phyloP scores from a whole-genome alignment of 805 yeast species.

The Saccharomyces mikatae region DNA sequence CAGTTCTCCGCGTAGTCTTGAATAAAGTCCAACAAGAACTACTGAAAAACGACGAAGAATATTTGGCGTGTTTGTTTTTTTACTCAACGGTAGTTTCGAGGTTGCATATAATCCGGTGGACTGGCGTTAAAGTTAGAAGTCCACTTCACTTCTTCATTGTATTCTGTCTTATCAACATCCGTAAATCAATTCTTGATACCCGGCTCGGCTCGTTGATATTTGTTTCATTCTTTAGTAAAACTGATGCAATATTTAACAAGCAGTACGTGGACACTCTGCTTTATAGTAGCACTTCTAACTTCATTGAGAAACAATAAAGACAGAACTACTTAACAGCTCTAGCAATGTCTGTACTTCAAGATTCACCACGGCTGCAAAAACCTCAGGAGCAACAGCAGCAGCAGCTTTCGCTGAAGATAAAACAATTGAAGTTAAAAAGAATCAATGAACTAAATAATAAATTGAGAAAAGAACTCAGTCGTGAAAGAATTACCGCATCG shows the following conservation, averaged over 20 bases:
- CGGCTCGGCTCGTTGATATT: background rate
- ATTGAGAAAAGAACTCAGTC: slow-evolving; percentile 41
- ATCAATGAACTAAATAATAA: slow-evolving; percentile 49
- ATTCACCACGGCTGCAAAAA: background rate
- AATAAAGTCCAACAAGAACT: too few relatives aligned
- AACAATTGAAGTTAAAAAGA: slow-evolving; percentile 51
- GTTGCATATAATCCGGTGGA: background rate
- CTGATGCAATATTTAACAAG: background rate
- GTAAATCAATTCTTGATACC: background rate
- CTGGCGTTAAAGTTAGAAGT: background rate
- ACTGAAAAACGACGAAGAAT: too few relatives aligned
- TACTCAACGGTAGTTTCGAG: too few relatives aligned
- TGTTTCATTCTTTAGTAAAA: background rate
- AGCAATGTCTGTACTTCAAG: background rate
- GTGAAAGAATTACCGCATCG: slow-evolving; percentile 57
- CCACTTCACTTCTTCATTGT: too few relatives aligned
- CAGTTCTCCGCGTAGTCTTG: too few relatives aligned
- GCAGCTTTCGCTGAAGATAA: slow-evolving; percentile 36
- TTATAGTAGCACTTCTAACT: background rate
- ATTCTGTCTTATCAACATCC: background rate
- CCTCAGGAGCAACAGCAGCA: slow-evolving; percentile 8
- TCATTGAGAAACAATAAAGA: background rate
- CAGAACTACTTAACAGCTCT: background rate
- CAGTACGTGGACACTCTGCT: background rate
- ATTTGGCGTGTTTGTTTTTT: too few relatives aligned